Base-by-base conservation (phyloP, 2,329 filamentous ascomycete species). In the Colletotrichum salicis region DNA sequence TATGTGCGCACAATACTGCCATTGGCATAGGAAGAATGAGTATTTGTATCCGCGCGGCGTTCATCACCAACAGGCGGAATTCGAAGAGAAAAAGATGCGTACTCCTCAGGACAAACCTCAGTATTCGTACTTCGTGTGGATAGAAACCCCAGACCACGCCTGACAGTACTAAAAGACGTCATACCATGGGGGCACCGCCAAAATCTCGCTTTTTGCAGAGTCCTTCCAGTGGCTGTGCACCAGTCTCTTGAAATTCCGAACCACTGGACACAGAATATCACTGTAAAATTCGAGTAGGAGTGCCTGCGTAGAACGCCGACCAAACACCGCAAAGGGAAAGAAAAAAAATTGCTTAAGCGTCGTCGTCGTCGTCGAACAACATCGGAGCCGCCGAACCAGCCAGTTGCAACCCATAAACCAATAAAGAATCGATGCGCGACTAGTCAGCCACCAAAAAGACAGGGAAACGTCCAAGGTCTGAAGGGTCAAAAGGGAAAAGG, bases 341-440 rank as follows among this genome's bases (percentile, higher is more conserved):
- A 5, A 48, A 22, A 8, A 48, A 48, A 22, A 10, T n/a, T 10
- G 41, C 41, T 48, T 19, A 22, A 48, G 41, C 41, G 41, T 48
- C 27, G 27, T 3, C 27, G 27, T 29, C 27, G 27, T 29, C 56
- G 59, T 41, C 37, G 37, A 41, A 48, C 37, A 13, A 45, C 59
- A 56, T 69, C 70, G 70, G 70, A 59, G 24, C 66, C 37, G 55
- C 70, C 65, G 70, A 72, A 31, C 29, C 66, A 65, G 22, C 55
- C 37, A 56, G 11, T 5, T 48, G 41, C 37, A 15, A 27, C 22
- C 22, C 24, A 13, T 59, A 41, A 48, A 48, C 41, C 55, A 68
- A 71, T 68, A 71, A 71, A 71, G 69, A 29, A 70, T 48, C 59
- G 41, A 61, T 55, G 59, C 35, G 29, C 52, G 15, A 56, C 65